Evolutionary conservation across 2,329 filamentous ascomycete species (phyloP).

Genomic region (Hymenoscyphus albidus): DNA sequence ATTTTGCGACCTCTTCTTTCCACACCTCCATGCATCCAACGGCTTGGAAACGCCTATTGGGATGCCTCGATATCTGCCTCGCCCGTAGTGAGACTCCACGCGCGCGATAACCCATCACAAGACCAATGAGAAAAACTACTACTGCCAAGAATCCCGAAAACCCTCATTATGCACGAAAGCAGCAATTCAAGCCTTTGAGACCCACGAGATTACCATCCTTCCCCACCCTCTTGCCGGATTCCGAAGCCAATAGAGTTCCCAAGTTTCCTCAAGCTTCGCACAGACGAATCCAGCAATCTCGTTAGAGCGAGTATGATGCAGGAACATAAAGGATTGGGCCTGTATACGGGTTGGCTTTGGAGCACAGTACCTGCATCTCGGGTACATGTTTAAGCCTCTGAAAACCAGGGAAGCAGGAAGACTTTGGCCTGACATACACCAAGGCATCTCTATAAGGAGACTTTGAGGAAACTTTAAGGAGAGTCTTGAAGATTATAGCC

Average conservation of each 20-base stretch:
- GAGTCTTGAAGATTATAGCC: not conserved
- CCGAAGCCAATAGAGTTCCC: not conserved
- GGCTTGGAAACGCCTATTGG: not conserved
- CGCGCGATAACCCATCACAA: not conserved
- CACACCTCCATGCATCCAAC: not conserved
- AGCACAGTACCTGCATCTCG: not conserved
- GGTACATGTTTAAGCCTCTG: not conserved
- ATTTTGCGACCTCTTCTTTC: not conserved
- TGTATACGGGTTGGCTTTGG: not conserved
- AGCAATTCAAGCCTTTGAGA: not conserved
- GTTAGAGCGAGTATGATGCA: not conserved
- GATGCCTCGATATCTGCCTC: not conserved
- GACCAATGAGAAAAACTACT: not conserved
- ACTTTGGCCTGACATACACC: not conserved
- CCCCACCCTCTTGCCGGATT: not conserved
- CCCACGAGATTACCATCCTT: conserved; percentile 1
- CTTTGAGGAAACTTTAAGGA: not conserved
- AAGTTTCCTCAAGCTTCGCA: not conserved
- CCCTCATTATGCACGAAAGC: not conserved
- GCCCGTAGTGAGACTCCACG: not conserved
- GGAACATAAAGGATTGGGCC: not conserved
- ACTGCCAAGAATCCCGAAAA: not conserved
- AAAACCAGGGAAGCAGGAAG: not conserved
- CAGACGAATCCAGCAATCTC: not conserved
- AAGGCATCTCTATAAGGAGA: not conserved